Percentiles rank a stretch among this genome's conserved stretches.
phyloP scores from a whole-genome alignment of 345 rosid species.

The Populus pruinosa region DNA sequence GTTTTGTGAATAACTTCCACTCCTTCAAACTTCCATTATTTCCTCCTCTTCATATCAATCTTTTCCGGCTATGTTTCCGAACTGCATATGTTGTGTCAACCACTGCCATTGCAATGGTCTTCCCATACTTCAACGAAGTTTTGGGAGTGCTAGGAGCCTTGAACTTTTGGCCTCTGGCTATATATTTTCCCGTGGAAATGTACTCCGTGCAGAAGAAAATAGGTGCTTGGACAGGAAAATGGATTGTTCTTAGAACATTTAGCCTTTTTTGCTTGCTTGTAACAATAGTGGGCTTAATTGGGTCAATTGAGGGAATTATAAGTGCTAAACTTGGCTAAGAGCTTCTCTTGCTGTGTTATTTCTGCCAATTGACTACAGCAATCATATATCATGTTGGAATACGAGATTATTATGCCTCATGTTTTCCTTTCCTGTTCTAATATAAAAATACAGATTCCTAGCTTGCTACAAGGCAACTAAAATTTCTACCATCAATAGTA shows the following conservation, averaged over 20 bases:
- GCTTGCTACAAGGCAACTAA: background rate
- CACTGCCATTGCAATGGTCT: slow-evolving; percentile 36
- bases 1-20: slow-evolving; percentile 39
- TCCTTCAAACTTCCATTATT: slow-evolving; percentile 26
- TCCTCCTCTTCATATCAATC: slow-evolving; percentile 34
- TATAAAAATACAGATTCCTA: background rate
- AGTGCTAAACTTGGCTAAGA: slow-evolving; percentile 36
- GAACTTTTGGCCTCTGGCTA: slow-evolving; percentile 65
- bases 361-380: background rate
- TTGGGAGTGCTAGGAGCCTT: slow-evolving; percentile 57
- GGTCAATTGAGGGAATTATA: slow-evolving; percentile 44
- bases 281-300: slow-evolving; percentile 34
- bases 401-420: background rate
- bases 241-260: slow-evolving; percentile 49
- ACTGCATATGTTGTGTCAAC: slow-evolving; percentile 45
- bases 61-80: slow-evolving; percentile 42
- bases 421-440: background rate
- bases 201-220: slow-evolving; percentile 50
- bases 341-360: background rate
- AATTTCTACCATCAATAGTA: background rate
- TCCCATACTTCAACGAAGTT: slow-evolving; percentile 66
- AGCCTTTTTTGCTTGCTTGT: slow-evolving; percentile 48
- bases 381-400: background rate
- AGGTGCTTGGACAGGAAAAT: slow-evolving; percentile 44
- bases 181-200: slow-evolving; percentile 69